These are phyloP conservation scores for Penicillium maclennaniae DNA, from an alignment of 495 filamentous ascomycete genomes.

Conservation along the genomic window DNA sequence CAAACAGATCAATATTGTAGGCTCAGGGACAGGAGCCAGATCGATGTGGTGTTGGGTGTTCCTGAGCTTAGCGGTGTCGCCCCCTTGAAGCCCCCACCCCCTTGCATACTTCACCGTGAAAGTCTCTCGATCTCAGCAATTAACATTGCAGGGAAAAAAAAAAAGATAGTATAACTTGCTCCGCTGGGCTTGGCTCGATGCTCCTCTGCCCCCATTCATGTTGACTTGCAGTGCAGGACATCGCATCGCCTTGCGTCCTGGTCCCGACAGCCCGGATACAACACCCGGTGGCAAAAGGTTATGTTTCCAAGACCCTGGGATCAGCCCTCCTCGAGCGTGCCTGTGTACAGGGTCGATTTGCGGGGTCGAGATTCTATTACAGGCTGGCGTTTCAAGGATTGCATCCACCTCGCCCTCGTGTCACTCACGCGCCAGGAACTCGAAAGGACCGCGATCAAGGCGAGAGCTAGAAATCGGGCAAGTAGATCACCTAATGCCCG, in stretches of 20 bases:
- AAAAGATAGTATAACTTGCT: not conserved
- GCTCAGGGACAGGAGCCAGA: not conserved
- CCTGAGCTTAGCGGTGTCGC: not conserved
- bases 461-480: not conserved
- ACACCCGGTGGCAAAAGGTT: slow-evolving; percentile 11
- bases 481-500: not conserved
- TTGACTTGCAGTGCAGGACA: slow-evolving; percentile 24
- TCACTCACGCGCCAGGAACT: not conserved
- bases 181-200: not conserved
- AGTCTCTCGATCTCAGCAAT: not conserved
- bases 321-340: not conserved
- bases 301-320: slow-evolving; percentile 10
- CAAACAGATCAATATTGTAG: slow-evolving; percentile 8
- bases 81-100: slow-evolving; percentile 15
- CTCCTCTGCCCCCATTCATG: slow-evolving; percentile 3
- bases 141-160: not conserved
- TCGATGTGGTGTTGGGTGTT: too few relatives aligned
- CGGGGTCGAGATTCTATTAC: not conserved
- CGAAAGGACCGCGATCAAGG: slow-evolving; percentile 5
- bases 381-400: slow-evolving; percentile 4
- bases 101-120: slow-evolving; percentile 15
- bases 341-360: not conserved
- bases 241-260: slow-evolving; percentile 22
- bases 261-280: slow-evolving; percentile 20
- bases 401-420: slow-evolving; percentile 8